These are phyloP conservation scores for Hypoxylon sp. DNA, from an alignment of 2,329 filamentous ascomycete genomes.

Conservation along the genomic window DNA sequence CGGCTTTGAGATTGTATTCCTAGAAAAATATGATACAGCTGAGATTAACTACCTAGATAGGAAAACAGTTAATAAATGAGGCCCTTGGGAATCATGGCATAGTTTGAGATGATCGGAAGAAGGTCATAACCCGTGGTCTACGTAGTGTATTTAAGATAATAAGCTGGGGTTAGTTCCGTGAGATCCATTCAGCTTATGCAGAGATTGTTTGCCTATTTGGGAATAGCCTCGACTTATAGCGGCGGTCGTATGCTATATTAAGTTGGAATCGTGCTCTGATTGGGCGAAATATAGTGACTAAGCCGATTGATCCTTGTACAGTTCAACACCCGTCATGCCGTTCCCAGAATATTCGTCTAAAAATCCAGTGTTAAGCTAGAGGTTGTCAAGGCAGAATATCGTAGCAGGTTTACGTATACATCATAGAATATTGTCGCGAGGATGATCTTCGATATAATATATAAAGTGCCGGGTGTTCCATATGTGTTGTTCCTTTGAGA, in stretches of 20 bases:
- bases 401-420: constrained; percentile 8
- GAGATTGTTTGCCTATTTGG: constrained; percentile 41
- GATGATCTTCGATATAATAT: constrained; percentile 10
- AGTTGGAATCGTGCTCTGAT: constrained; percentile 12
- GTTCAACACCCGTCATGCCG: background rate
- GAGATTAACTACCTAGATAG: constrained; percentile 31
- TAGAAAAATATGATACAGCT: constrained; percentile 4
- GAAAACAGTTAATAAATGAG: constrained; percentile 20
- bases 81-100: background rate
- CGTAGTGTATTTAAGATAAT: background rate
- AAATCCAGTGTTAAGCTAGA: background rate
- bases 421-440: background rate
- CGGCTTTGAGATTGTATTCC: constrained; percentile 18
- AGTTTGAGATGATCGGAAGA: constrained; percentile 4
- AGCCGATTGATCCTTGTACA: background rate
- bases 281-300: constrained; percentile 1
- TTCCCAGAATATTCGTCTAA: background rate
- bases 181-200: constrained; percentile 7
- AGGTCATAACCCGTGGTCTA: constrained; percentile 20
- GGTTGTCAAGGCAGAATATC: background rate
- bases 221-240: constrained; percentile 22
- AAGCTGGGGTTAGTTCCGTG: constrained; percentile 9
- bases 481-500: background rate
- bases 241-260: constrained; percentile 11
- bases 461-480: constrained; percentile 4